Base-by-base conservation (phyloP, 257 asterid genomes). In the Nicotiana sylvestris region DNA sequence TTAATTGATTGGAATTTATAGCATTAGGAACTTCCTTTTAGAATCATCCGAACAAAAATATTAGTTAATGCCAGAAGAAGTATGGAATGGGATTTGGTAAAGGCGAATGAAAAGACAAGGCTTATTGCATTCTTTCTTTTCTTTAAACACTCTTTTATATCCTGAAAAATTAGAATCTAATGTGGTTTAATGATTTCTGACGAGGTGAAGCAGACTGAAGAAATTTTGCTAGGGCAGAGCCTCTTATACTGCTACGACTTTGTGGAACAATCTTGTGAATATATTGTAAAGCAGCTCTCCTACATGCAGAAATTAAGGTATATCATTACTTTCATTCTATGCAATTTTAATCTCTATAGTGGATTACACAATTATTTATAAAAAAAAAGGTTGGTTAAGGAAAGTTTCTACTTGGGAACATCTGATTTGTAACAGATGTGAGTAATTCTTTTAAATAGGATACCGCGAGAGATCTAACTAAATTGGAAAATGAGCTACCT, bases 301-400 rank as follows among this genome's bases (percentile, higher is more conserved):
- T 88, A 85, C 86, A 91, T 96, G 97, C 98, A 94, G 86, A 96
- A 94, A 88, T 94, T 87, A 77, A 91, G 96, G 99, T 96, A 92
- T 79, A 39, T 39, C 70, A 65, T n/a, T 78, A 64, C n/a, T 78
- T 53, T 55, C 37, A 51, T 77, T 35, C 78, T 43, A 43, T 70
- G 78, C 78, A 39, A 70, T 11, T 70, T 72, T 72, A 72, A 12
- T 72, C 6, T 21, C 60, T 21, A 25, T 72, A 46, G 60, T 58
- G 56, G 6, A 69, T 70, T 39, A 21, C 58, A 70, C 10, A 68
- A 35, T 35, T 68, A 68, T 68, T 68, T 68, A 33, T 67, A 32
- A 17, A 17, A 67, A 21, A 51, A 4, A 53, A 11, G 17, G 9
- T 9, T 68, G 77, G 33, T 69, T 39, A 39, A 37, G 55, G 5